Percentiles rank a stretch among this genome's conserved stretches.
Conservation (phyloP, 805 yeast genomes). For the Teunomyces stri region DNA sequence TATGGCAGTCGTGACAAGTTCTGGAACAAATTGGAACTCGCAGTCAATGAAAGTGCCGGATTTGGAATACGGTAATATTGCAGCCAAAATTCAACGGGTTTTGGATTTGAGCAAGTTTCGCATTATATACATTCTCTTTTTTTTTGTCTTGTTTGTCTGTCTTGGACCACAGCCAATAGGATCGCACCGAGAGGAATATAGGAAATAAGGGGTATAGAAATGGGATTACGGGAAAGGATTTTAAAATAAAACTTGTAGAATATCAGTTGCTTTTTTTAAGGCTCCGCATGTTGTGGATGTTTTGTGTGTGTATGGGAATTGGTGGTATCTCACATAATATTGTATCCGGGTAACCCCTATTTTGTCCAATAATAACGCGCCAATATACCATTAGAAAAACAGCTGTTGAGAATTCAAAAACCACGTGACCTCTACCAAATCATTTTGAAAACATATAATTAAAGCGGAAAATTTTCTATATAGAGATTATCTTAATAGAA, state of each 20-base stretch:
- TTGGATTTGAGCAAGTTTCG: too few species aligned
- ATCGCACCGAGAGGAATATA: neutral
- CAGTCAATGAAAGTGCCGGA: constrained; percentile 79
- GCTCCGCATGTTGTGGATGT: neutral
- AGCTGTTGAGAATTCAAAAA: neutral
- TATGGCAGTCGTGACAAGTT: constrained; percentile 59
- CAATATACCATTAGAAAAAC: constrained; percentile 3
- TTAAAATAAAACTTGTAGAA: too few species aligned
- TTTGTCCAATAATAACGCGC: neutral
- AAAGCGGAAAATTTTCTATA: constrained; percentile 3
- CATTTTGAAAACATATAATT: constrained; percentile 4
- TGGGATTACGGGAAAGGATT: neutral
- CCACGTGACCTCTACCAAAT: constrained; percentile 4
- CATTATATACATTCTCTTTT: neutral
- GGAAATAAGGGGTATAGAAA: neutral
- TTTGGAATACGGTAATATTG: constrained; percentile 63
- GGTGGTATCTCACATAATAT: too few species aligned
- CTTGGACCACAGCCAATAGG: neutral
- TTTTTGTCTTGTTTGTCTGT: neutral
- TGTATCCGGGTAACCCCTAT: neutral
- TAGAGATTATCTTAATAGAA: constrained; percentile 3
- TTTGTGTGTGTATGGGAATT: neutral
- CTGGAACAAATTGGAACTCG: constrained; percentile 55
- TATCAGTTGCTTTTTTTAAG: neutral
- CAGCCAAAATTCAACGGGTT: neutral